phyloP scores from a whole-genome alignment of 192 early-diverging fungal species.

The Coemansia sp. region DNA sequence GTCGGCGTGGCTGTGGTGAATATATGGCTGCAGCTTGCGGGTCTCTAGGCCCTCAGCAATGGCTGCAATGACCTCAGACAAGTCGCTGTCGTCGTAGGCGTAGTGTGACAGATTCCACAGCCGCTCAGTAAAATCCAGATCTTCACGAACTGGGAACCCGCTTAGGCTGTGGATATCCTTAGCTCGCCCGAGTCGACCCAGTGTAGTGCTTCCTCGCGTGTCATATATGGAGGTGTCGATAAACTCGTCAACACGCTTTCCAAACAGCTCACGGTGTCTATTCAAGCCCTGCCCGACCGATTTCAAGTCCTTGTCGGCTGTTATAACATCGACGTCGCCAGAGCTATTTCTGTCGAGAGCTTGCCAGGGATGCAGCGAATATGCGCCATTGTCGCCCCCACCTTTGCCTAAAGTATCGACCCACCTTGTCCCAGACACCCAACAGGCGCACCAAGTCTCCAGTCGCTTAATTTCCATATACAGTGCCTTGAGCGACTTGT shows the following conservation, averaged over 20 bases:
- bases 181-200: constrained; percentile 7
- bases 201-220: constrained; percentile 19
- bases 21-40: constrained; percentile 43
- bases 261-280: constrained; percentile 32
- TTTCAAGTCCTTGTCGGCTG: neutral
- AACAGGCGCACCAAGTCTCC: constrained; percentile 43
- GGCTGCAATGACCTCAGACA: constrained; percentile 44
- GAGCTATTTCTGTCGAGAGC: neutral
- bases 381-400: neutral
- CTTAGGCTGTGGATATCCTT: constrained; percentile 9
- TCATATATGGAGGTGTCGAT: constrained; percentile 40
- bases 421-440: constrained; percentile 37
- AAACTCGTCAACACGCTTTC: constrained; percentile 31
- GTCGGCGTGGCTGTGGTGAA: constrained; percentile 14
- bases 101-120: constrained; percentile 46
- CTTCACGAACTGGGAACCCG: constrained; percentile 32
- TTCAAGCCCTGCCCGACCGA: neutral
- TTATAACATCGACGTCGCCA: neutral
- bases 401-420: neutral
- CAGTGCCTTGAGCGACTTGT: constrained; percentile 20
- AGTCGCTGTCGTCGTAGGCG: constrained; percentile 37
- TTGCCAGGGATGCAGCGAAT: constrained; percentile 25
- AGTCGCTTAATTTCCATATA: constrained; percentile 41
- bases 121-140: constrained; percentile 52
- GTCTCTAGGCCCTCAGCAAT: constrained; percentile 52